A percentile compares a stretch with the other conserved stretches of the same genome.
These are phyloP conservation scores for Arthrobotrys pseudoclavata DNA, from an alignment of 2,329 filamentous ascomycete species.

Conservation along the genomic window DNA sequence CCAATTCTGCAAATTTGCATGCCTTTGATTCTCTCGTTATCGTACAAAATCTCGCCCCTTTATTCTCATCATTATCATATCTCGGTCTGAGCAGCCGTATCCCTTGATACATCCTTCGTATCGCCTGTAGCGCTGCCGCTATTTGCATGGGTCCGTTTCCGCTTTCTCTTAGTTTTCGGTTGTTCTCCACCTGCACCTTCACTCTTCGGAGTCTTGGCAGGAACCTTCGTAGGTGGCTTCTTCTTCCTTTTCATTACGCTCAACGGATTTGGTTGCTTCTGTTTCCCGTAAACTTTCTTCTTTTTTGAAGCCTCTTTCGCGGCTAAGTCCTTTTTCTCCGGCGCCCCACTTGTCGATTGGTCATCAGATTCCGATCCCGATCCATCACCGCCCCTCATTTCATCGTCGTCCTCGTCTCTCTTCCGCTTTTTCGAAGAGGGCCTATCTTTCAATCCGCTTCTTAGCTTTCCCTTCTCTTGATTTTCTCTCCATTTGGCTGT, in stretches of 20 bases:
- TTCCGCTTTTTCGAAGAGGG: conserved; percentile 59
- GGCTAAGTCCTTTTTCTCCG: conserved; percentile 15
- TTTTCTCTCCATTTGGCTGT: conserved; percentile 75
- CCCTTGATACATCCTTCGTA: conserved; percentile 24
- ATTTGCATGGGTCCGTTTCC: conserved; percentile 51
- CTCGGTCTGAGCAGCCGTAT: conserved; percentile 25
- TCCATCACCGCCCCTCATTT: conserved; percentile 51
- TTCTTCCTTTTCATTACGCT: conserved; percentile 79
- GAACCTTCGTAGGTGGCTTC: conserved; percentile 32
- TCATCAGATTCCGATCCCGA: conserved; percentile 64
- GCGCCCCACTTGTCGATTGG: conserved; percentile 24
- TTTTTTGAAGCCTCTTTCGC: conserved; percentile 70
- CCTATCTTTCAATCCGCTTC: conserved; percentile 74
- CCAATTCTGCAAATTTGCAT: conserved; percentile 19
- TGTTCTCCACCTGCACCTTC: conserved; percentile 26
- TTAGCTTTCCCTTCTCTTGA: conserved; percentile 82
- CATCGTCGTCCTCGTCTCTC: conserved; percentile 58
- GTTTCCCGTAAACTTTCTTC: conserved; percentile 72
- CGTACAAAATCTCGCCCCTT: conserved; percentile 24
- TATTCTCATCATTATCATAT: conserved; percentile 1
- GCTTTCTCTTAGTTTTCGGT: conserved; percentile 50
- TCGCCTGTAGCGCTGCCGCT: conserved; percentile 35
- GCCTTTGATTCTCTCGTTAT: conserved; percentile 21
- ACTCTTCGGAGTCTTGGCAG: conserved; percentile 20
- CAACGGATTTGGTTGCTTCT: conserved; percentile 78